Evolutionary conservation across 2,329 filamentous ascomycete species (phyloP), one percentile per base, ranked within the genome.

Genomic region (Harringtonia lauricola): DNA sequence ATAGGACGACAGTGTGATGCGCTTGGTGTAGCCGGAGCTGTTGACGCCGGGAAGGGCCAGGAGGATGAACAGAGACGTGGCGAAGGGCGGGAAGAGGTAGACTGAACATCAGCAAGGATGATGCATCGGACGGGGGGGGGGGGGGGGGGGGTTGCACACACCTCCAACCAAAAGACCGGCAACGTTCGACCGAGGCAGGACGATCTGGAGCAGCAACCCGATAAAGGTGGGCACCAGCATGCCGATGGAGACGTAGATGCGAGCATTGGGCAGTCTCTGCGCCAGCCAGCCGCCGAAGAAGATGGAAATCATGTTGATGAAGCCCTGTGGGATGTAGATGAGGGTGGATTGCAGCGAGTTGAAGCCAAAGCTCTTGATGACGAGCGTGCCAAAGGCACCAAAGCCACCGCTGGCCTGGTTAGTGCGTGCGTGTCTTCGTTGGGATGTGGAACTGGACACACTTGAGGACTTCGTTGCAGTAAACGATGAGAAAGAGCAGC

Each of bases 371-470:
- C 39, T 41, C 9, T 44, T 41, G 38, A 49, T 44, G n/a, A 49
- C 36, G 15, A 43, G 29, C 2, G 40, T 29, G 15, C 24, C 35
- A 29, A 46, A 49, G 41, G 36, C 46, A 24, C 34, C 41, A 6
- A 49, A 28, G 15, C 51, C 49, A 6, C 52, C 52, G 33, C 24
- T 26, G 24, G 10, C n/a, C n/a, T 26, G 24, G 24, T 26, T 10
- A 26, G 24, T 7, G 10, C 7, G 24, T 10, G 6, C 24, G 6
- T 10, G 24, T 26, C 24, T 26, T 10, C 6, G 7, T 6, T 26
- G 10, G 6, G 10, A 26, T 7, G 24, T 7, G 24, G 24, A 26
- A 26, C 6, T 6, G 10, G 24, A 26, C 24, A 10, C 24, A 26
- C 24, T 51, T 54, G 30, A 36, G 9, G 8, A 28, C 21, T 15